These are phyloP conservation scores for Pharnaceum exiguum DNA, from an alignment of 148 eudicot genomes.

Conservation along the genomic window DNA sequence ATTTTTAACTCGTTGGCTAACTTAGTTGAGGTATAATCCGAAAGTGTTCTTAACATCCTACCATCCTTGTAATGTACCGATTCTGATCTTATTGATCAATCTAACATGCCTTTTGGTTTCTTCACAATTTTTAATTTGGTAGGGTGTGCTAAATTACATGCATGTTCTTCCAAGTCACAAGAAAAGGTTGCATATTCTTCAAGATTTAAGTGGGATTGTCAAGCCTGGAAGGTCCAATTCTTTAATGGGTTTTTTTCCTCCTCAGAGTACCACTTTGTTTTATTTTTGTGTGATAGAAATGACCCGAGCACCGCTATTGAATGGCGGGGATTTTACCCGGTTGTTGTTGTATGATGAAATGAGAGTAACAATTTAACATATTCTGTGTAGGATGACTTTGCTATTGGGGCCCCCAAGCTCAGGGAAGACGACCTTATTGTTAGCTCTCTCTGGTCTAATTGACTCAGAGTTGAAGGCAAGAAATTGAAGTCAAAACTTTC, in stretches of 20 bases:
- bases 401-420: slow-evolving; percentile 28
- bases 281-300: neutral
- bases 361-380: no score
- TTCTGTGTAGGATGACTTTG: slow-evolving; percentile 20
- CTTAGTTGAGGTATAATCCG: slow-evolving; percentile 44
- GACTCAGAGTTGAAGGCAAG: slow-evolving; percentile 18
- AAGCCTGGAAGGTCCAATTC: slow-evolving; percentile 65
- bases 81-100: neutral
- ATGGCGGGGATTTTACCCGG: no score
- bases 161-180: slow-evolving; percentile 54
- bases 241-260: neutral
- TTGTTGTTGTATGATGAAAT: no score
- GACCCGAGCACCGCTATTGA: neutral
- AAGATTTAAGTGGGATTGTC: slow-evolving; percentile 70
- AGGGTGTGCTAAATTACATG: slow-evolving; percentile 51
- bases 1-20: slow-evolving; percentile 51
- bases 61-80: no score
- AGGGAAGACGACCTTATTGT: slow-evolving; percentile 26
- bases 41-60: no score
- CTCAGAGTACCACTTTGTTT: neutral
- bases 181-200: slow-evolving; percentile 52
- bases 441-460: slow-evolving; percentile 25
- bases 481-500: neutral
- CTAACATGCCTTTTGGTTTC: neutral
- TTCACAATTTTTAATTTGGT: neutral